Percentiles rank a stretch among this genome's conserved stretches.
These are phyloP conservation scores for Adansonia digitata DNA, from an alignment of 345 rosid species.

Conservation along the genomic window DNA sequence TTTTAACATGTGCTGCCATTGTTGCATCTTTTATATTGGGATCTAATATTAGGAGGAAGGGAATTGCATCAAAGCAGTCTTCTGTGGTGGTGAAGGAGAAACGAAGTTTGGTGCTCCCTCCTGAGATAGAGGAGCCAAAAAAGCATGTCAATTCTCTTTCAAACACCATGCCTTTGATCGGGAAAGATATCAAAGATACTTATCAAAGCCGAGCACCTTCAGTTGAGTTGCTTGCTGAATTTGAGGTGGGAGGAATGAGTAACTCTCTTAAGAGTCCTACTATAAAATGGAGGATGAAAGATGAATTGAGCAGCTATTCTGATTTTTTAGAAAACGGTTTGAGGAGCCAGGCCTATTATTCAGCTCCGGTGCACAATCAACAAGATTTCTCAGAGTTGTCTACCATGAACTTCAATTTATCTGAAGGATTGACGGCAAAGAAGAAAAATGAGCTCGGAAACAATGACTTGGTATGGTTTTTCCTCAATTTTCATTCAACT, in stretches of 20 bases:
- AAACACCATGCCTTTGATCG: constrained; percentile 6
- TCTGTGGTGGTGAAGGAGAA: background rate
- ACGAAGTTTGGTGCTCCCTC: background rate
- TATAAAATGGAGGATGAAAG: constrained; percentile 12
- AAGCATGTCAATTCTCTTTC: background rate
- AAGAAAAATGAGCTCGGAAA: constrained; percentile 23
- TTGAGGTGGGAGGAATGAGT: constrained; percentile 33
- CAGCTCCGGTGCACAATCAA: constrained; percentile 9
- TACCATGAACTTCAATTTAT: constrained; percentile 2
- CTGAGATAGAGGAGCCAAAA: constrained; percentile 6
- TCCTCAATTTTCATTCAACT: background rate
- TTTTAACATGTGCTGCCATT: constrained; percentile 10
- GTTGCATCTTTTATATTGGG: constrained; percentile 16
- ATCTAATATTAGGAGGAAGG: constrained; percentile 13
- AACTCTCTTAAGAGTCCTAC: constrained; percentile 22
- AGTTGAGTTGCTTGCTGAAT: constrained; percentile 46
- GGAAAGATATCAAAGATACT: constrained; percentile 12
- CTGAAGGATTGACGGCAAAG: constrained; percentile 4
- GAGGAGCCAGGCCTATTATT: constrained; percentile 11
- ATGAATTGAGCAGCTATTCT: constrained; percentile 29
- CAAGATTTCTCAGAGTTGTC: constrained; percentile 21
- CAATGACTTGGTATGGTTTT: background rate
- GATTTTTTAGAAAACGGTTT: constrained; percentile 16
- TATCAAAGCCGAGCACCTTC: constrained; percentile 29
- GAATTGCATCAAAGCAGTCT: constrained; percentile 2